These are phyloP conservation scores for Mycosarcoma maydis DNA, from an alignment of 1,284 basidiomycete species.

Conservation along the genomic window DNA sequence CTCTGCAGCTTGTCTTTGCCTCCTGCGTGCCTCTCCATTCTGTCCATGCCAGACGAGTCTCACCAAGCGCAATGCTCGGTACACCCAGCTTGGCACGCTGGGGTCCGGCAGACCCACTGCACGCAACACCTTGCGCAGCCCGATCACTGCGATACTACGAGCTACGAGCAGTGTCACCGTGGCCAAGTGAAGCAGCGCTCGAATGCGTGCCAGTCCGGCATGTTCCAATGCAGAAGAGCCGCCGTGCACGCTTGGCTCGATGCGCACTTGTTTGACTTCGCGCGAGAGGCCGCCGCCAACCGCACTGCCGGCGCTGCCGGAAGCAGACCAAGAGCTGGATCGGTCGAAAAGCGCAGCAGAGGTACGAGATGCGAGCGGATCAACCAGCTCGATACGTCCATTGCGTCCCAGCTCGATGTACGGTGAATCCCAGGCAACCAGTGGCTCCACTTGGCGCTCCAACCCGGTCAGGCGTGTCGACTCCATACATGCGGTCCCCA, in stretches of 20 bases:
- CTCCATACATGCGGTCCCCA: conserved; percentile 62
- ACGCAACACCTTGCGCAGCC: conserved; percentile 3
- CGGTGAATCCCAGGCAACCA: conserved; percentile 46
- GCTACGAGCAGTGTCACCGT: conserved; percentile 14
- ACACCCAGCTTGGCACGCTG: conserved; percentile 33
- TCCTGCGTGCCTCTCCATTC: conserved; percentile 54
- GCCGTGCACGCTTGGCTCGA: conserved; percentile 27
- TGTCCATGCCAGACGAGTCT: conserved; percentile 63
- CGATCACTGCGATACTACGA: conserved; percentile 13
- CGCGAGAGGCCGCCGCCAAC: conserved; percentile 25
- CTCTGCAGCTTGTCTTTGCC: conserved; percentile 13
- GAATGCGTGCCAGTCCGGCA: conserved; percentile 18
- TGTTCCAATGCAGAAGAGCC: conserved; percentile 10
- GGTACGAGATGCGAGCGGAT: conserved; percentile 6
- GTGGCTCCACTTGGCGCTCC: conserved; percentile 47
- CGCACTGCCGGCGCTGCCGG: background rate
- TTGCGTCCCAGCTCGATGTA: conserved; percentile 55
- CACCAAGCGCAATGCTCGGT: conserved; percentile 27
- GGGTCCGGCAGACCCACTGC: conserved; percentile 26
- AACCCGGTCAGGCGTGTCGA: conserved; percentile 59
- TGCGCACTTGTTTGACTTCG: conserved; percentile 48
- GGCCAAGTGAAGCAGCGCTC: conserved; percentile 20
- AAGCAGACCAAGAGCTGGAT: background rate
- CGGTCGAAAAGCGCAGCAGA: background rate
- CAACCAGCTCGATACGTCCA: conserved; percentile 33